Evolutionary conservation across 208 protist species (phyloP).

Genomic region (Crithidia thermophila): DNA sequence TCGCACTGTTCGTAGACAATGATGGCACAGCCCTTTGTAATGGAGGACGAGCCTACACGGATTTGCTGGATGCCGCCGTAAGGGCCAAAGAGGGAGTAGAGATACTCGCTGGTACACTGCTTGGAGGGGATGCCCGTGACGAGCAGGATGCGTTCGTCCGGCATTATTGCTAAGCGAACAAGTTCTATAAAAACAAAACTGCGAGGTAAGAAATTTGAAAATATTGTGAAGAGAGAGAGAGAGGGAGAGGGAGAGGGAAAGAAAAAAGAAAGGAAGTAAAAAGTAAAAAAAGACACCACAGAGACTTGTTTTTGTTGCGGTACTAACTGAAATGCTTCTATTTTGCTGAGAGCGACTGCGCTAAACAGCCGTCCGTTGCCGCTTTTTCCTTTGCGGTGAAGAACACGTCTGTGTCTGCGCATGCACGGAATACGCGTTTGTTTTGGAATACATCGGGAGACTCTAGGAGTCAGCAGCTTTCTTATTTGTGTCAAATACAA

Average conservation of each 20-base stretch:
- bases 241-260: not conserved
- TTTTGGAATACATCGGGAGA: too few species aligned
- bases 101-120: conserved; percentile 65
- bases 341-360: too few species aligned
- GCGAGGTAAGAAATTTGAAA: not conserved
- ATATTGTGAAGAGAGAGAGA: not conserved
- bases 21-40: conserved; percentile 84
- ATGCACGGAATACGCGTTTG: too few species aligned
- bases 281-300: not conserved
- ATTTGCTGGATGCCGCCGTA: conserved; percentile 88
- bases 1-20: conserved; percentile 90
- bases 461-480: too few species aligned
- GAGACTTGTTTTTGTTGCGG: too few species aligned
- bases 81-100: conserved; percentile 86
- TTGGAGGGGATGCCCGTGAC: conserved; percentile 83
- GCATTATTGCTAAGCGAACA: conserved; percentile 33
- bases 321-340: too few species aligned
- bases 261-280: conserved; percentile 1
- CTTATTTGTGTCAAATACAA: too few species aligned
- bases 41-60: conserved; percentile 57
- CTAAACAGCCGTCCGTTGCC: too few species aligned
- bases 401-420: too few species aligned
- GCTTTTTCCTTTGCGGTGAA: too few species aligned
- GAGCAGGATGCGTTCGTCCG: conserved; percentile 85
- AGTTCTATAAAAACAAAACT: conserved; percentile 4